Evolutionary conservation across 2,329 filamentous ascomycete genomes (phyloP).

Genomic region (Fusarium abutilonis): DNA sequence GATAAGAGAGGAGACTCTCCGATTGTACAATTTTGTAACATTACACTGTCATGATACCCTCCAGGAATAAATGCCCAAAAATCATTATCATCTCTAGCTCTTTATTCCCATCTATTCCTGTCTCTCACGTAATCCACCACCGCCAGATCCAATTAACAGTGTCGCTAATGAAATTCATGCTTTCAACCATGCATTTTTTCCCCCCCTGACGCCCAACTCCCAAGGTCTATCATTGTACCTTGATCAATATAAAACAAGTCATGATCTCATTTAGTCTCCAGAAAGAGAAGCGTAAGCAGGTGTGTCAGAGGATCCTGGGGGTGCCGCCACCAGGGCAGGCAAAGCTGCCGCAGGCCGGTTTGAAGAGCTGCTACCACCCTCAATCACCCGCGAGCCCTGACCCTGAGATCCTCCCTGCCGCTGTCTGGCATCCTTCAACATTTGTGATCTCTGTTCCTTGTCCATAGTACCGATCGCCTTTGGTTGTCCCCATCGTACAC

Average conservation of each 20-base stretch:
- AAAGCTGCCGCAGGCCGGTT: slow-evolving; percentile 40
- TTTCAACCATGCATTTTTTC: slow-evolving; percentile 23
- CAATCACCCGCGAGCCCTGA: slow-evolving; percentile 41
- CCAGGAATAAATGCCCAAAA: slow-evolving; percentile 35
- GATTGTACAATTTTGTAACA: slow-evolving; percentile 47
- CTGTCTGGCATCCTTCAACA: slow-evolving; percentile 76
- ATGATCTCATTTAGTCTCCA: slow-evolving; percentile 69
- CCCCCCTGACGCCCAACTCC: slow-evolving; percentile 42
- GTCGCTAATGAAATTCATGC: slow-evolving; percentile 33
- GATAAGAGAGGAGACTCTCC: slow-evolving; percentile 36
- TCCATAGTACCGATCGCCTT: slow-evolving; percentile 93
- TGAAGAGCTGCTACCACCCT: slow-evolving; percentile 44
- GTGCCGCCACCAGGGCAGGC: slow-evolving; percentile 69
- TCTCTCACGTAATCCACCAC: slow-evolving; percentile 20
- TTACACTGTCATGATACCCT: slow-evolving; percentile 49
- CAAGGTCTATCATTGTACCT: slow-evolving; percentile 27
- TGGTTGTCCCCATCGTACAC: slow-evolving; percentile 92
- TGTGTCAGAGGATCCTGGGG: slow-evolving; percentile 80
- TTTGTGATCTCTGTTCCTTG: slow-evolving; percentile 81
- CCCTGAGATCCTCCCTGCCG: slow-evolving; percentile 45
- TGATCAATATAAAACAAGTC: slow-evolving; percentile 34
- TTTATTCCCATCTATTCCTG: slow-evolving; percentile 20
- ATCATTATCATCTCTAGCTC: slow-evolving; percentile 34
- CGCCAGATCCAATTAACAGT: slow-evolving; percentile 27
- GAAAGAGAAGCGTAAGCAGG: slow-evolving; percentile 83